These are phyloP conservation scores for Alternaria dauci DNA, from an alignment of 2,329 filamentous ascomycete genomes.

Conservation along the genomic window DNA sequence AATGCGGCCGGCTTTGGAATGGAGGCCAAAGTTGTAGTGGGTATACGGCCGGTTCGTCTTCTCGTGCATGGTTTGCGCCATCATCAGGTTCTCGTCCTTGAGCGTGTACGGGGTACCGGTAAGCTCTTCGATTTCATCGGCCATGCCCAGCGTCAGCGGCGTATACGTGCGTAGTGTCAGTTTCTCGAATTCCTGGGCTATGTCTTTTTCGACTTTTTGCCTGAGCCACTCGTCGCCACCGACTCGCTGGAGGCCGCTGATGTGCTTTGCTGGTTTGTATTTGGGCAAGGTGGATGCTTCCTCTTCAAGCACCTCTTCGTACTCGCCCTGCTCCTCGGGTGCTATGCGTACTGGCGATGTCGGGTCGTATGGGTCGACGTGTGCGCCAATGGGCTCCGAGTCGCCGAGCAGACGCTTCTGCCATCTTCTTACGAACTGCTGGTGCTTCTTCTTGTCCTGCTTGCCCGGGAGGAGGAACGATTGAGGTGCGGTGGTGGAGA, in stretches of 20 bases:
- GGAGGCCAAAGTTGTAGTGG: slow-evolving; percentile 36
- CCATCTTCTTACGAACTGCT: slow-evolving; percentile 47
- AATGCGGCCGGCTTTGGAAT: slow-evolving; percentile 23
- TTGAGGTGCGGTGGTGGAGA: slow-evolving; percentile 41
- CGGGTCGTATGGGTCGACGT: slow-evolving; percentile 50
- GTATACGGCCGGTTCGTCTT: slow-evolving; percentile 47
- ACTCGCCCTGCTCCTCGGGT: slow-evolving; percentile 48
- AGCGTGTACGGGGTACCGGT: slow-evolving; percentile 44
- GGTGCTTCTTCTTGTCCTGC: slow-evolving; percentile 49
- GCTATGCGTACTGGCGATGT: slow-evolving; percentile 48
- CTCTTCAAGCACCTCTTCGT: slow-evolving; percentile 44
- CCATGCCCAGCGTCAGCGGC: slow-evolving; percentile 41
- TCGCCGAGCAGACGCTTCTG: slow-evolving; percentile 49
- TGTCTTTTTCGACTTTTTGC: slow-evolving; percentile 39
- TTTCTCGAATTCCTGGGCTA: slow-evolving; percentile 47
- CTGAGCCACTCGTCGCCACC: slow-evolving; percentile 59
- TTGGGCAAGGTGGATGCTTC: slow-evolving; percentile 17
- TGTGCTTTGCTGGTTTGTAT: slow-evolving; percentile 22
- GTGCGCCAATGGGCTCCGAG: slow-evolving; percentile 48
- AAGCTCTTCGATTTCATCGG: slow-evolving; percentile 41
- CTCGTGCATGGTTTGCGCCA: slow-evolving; percentile 41
- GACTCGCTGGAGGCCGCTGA: slow-evolving; percentile 59
- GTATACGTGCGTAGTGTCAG: slow-evolving; percentile 45
- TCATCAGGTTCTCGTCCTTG: slow-evolving; percentile 38
- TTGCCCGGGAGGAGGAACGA: slow-evolving; percentile 39